Evolutionary conservation across 1,284 basidiomycete species (phyloP).

Genomic region (Ustilago curta): DNA sequence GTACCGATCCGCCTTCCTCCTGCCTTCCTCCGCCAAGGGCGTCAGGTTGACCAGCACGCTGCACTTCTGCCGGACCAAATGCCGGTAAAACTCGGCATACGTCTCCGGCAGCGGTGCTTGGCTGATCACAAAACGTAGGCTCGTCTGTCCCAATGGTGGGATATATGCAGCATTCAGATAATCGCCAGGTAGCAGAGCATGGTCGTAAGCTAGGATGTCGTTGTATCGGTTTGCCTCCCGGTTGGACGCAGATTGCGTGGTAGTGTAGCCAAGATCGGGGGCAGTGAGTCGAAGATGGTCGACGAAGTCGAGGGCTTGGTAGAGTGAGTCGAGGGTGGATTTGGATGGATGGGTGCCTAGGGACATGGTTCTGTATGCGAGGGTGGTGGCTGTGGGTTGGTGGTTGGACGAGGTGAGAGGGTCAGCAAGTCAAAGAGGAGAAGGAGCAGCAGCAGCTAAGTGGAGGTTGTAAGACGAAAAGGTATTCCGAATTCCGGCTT

Average conservation of each 20-base stretch:
- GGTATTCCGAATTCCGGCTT: conserved; percentile 1
- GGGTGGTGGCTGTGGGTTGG: background rate
- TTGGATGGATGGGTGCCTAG: conserved; percentile 12
- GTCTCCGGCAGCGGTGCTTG: conserved; percentile 94
- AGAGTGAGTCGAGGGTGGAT: conserved; percentile 23
- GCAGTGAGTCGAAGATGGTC: conserved; percentile 30
- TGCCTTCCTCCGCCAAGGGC: conserved; percentile 51
- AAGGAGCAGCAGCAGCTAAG: background rate
- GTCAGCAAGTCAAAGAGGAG: background rate
- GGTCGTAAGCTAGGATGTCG: conserved; percentile 53
- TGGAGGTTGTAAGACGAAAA: too few relatives aligned
- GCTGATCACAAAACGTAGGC: conserved; percentile 85
- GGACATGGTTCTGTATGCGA: conserved; percentile 18
- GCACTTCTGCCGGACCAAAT: conserved; percentile 38
- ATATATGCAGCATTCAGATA: conserved; percentile 63
- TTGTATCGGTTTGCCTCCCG: conserved; percentile 32
- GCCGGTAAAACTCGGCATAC: conserved; percentile 81
- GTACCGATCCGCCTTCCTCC: conserved; percentile 64
- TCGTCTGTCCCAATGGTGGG: conserved; percentile 36
- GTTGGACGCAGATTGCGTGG: conserved; percentile 16
- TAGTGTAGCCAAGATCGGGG: conserved; percentile 28
- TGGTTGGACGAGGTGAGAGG: background rate
- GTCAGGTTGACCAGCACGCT: conserved; percentile 65
- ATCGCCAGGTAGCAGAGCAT: conserved; percentile 49
- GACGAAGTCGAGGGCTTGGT: conserved; percentile 25